Conservation (phyloP, 768 basidiomycete species). For the Hemileccinum rubropunctum region DNA sequence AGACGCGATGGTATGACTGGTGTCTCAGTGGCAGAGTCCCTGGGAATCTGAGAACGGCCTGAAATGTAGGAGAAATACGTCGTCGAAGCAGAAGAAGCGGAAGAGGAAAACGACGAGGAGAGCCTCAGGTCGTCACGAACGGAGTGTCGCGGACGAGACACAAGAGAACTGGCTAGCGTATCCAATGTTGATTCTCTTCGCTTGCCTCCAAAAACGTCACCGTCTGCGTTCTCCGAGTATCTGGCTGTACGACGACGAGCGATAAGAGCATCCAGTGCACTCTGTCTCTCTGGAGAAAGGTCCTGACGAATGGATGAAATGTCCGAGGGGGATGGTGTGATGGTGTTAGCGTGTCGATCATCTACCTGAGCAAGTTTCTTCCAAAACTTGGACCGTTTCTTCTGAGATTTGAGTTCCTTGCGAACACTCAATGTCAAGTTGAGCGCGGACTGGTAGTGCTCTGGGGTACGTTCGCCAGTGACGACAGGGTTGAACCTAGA, state of each 20-base stretch:
- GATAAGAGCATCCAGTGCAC: constrained; percentile 40
- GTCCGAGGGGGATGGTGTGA: constrained; percentile 32
- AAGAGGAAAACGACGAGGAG: constrained; percentile 19
- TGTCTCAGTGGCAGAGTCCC: constrained; percentile 13
- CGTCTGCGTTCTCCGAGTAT: constrained; percentile 8
- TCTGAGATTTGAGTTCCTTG: constrained; percentile 41
- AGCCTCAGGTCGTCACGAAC: constrained; percentile 9
- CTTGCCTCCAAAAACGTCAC: constrained; percentile 26
- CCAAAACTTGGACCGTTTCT: constrained; percentile 46
- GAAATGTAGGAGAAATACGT: constrained; percentile 15
- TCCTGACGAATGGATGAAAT: constrained; percentile 28
- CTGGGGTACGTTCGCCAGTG: constrained; percentile 35
- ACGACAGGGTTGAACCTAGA: constrained; percentile 38
- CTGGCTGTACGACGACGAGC: constrained; percentile 21
- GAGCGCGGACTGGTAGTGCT: constrained; percentile 46
- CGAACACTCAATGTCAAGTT: constrained; percentile 44
- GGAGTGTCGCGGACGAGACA: constrained; percentile 23
- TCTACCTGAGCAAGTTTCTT: constrained; percentile 41
- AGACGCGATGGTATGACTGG: constrained; percentile 14
- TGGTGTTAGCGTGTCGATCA: constrained; percentile 10
- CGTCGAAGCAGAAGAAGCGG: constrained; percentile 21
- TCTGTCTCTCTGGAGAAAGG: constrained; percentile 24
- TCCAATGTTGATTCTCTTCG: constrained; percentile 16
- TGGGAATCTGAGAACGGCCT: constrained; percentile 5
- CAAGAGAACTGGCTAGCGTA: constrained; percentile 19